These are phyloP conservation scores for Athelia sp. DNA, from an alignment of 1,284 basidiomycete species.

Conservation along the genomic window DNA sequence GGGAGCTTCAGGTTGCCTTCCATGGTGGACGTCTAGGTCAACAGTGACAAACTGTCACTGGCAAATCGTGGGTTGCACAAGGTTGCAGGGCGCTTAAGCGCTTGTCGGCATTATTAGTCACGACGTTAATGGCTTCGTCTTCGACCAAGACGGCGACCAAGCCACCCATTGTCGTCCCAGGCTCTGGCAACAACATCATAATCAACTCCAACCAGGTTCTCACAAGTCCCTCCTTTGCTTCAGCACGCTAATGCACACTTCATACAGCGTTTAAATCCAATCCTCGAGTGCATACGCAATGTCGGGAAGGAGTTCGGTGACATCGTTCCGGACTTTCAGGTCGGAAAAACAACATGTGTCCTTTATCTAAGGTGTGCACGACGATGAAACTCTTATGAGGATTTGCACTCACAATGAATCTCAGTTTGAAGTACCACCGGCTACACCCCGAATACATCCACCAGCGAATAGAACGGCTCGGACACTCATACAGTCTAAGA, in stretches of 20 bases:
- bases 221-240: conserved; percentile 2
- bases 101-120: too few relatives aligned
- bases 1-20: too few relatives aligned
- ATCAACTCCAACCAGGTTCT: conserved; percentile 21
- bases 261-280: conserved; percentile 78
- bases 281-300: conserved; percentile 81
- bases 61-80: too few relatives aligned
- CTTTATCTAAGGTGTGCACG: conserved; percentile 76
- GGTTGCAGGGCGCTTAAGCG: too few relatives aligned
- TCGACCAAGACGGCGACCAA: conserved; percentile 13
- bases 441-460: conserved; percentile 98
- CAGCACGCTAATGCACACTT: conserved; percentile 1
- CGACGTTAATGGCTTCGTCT: background rate
- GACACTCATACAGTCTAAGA: conserved; percentile 76
- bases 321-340: conserved; percentile 91
- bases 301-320: conserved; percentile 95
- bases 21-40: background rate
- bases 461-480: conserved; percentile 83
- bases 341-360: conserved; percentile 93
- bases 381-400: conserved; percentile 2
- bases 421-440: conserved; percentile 91
- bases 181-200: conserved; percentile 64
- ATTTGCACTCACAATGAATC: background rate
- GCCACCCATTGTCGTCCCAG: conserved; percentile 67
- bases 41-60: background rate